Conservation (phyloP, 805 yeast species). For the Saccharomycopsis vini region DNA sequence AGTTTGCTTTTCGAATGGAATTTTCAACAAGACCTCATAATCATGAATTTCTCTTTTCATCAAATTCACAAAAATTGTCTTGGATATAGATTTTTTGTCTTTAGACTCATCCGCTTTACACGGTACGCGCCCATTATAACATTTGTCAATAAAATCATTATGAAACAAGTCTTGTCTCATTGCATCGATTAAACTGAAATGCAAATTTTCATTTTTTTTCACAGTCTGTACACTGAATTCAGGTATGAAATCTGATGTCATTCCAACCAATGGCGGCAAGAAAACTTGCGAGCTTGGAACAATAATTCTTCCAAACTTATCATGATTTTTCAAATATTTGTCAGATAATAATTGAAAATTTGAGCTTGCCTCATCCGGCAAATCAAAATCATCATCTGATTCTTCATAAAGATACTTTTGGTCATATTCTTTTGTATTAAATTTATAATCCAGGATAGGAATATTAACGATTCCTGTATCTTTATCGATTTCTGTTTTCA, state of each 20-base stretch:
- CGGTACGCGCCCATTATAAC: too few relatives aligned
- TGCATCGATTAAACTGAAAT: slow-evolving; percentile 6
- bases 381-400: slow-evolving; percentile 1
- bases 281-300: slow-evolving; percentile 10
- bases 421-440: neutral
- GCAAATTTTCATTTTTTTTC: slow-evolving; percentile 10
- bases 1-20: neutral
- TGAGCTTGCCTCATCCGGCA: neutral
- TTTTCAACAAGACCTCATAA: slow-evolving; percentile 10
- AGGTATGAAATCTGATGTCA: slow-evolving; percentile 15
- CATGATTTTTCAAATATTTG: slow-evolving; percentile 1
- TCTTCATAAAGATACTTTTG: neutral
- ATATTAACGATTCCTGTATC: too few relatives aligned
- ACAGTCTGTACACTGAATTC: slow-evolving; percentile 18
- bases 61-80: slow-evolving; percentile 15
- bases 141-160: slow-evolving; percentile 17
- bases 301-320: slow-evolving; percentile 3
- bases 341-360: neutral
- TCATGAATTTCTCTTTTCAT: slow-evolving; percentile 15
- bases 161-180: slow-evolving; percentile 18
- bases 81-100: slow-evolving; percentile 4
- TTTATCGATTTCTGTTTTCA: too few relatives aligned
- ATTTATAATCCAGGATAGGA: neutral
- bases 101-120: neutral
- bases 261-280: slow-evolving; percentile 19